Conservation (phyloP, 2,329 filamentous ascomycete species). For the Talaromyces sp. region DNA sequence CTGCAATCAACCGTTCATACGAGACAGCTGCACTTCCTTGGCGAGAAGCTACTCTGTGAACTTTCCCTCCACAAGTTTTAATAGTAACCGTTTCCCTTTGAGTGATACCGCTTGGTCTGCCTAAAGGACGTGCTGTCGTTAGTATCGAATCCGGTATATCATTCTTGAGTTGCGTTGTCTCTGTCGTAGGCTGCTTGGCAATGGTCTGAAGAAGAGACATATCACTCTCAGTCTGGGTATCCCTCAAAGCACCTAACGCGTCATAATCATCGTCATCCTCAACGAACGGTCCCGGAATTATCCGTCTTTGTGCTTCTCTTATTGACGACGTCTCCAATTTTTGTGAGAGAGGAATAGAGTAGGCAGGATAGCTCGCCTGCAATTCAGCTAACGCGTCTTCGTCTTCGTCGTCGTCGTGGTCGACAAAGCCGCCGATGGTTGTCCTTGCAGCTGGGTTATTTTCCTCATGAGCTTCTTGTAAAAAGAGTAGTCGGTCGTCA, state of each 20-base stretch:
- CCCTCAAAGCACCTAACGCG: conserved; percentile 21
- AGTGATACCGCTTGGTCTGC: background rate
- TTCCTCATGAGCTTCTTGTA: background rate
- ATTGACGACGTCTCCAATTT: background rate
- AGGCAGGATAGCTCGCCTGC: background rate
- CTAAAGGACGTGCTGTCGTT: background rate
- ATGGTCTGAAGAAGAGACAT: conserved; percentile 18
- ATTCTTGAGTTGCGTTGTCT: background rate
- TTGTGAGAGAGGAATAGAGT: background rate
- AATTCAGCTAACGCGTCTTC: conserved; percentile 8
- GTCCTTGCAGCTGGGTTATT: background rate
- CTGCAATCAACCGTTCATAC: conserved; percentile 51
- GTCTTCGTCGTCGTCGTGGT: conserved; percentile 5
- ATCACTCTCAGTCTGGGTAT: conserved; percentile 25
- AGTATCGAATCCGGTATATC: background rate
- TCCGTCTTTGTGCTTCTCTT: background rate
- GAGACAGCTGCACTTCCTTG: conserved; percentile 30
- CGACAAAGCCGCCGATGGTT: conserved; percentile 9
- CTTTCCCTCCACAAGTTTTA: conserved; percentile 46
- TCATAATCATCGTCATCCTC: conserved; percentile 18
- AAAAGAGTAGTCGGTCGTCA: background rate
- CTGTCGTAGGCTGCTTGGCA: background rate
- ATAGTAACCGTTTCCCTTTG: conserved; percentile 25
- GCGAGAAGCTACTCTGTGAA: conserved; percentile 39
- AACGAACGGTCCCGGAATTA: conserved; percentile 6